A percentile compares a stretch with the other conserved stretches of the same genome.
These are phyloP conservation scores for Xylaria sp. DNA, from an alignment of 495 filamentous ascomycete genomes.

Conservation along the genomic window DNA sequence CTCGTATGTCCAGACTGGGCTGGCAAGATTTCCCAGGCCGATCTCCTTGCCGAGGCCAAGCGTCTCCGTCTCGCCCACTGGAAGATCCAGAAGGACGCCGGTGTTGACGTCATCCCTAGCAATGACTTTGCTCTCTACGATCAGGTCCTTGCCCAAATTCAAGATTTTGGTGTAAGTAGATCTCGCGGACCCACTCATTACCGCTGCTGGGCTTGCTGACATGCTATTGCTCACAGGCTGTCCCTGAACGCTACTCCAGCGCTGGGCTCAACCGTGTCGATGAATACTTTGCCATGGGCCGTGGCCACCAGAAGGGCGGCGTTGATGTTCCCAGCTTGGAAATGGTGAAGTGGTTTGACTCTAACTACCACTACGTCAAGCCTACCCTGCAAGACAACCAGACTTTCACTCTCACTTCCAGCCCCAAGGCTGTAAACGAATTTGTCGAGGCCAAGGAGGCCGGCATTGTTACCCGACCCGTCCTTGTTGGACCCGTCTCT, in stretches of 20 bases:
- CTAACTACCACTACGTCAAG: constrained; percentile 99
- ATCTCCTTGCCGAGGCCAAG: constrained; percentile 92
- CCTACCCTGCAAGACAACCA: constrained; percentile 96
- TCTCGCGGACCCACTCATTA: not conserved
- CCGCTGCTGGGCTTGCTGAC: constrained; percentile 25
- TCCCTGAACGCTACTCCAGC: constrained; percentile 88
- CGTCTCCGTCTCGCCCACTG: constrained; percentile 94
- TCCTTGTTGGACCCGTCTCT: constrained; percentile 93
- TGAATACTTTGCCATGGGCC: constrained; percentile 99
- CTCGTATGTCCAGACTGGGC: constrained; percentile 72
- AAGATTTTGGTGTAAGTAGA: constrained; percentile 88
- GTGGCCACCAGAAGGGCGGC: constrained; percentile 91
- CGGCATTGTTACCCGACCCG: constrained; percentile 89
- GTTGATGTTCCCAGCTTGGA: constrained; percentile 94
- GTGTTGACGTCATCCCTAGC: constrained; percentile 95
- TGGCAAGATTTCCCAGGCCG: constrained; percentile 87
- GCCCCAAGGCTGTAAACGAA: constrained; percentile 92
- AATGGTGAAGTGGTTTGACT: constrained; percentile 99
- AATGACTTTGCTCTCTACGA: constrained; percentile 99
- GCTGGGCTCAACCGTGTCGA: constrained; percentile 85
- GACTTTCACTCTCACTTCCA: constrained; percentile 82
- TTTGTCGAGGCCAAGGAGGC: constrained; percentile 97
- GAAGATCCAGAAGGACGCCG: constrained; percentile 98
- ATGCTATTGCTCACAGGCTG: constrained; percentile 60
- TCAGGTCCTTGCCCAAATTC: constrained; percentile 97